phyloP scores from a whole-genome alignment of 2,329 filamentous ascomycete genomes.

The Hypoxylon sp. region DNA sequence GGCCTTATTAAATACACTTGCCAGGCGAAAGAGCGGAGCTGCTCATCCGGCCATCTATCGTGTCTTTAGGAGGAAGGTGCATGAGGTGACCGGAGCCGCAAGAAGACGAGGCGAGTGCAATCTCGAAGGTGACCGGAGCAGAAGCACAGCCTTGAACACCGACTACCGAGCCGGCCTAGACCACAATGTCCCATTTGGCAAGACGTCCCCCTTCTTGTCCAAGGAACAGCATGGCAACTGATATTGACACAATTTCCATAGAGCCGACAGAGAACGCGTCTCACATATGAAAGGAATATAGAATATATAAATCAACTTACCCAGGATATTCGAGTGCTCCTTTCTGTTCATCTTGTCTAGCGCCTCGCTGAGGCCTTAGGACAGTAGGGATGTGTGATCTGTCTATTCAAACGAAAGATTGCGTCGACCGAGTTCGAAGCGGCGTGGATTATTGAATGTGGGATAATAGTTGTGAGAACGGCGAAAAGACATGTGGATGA shows the following conservation, averaged over 20 bases:
- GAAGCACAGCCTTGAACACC: background rate
- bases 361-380: background rate
- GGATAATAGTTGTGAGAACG: background rate
- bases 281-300: background rate
- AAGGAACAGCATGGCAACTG: background rate
- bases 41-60: background rate
- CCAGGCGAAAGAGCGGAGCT: background rate
- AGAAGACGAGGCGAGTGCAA: background rate
- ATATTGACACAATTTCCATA: background rate
- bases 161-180: background rate
- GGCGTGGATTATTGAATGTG: background rate
- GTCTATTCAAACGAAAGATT: background rate
- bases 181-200: background rate
- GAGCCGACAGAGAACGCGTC: background rate
- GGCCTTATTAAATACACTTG: background rate
- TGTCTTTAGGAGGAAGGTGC: background rate
- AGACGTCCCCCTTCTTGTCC: background rate
- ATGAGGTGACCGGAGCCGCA: background rate
- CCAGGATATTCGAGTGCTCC: constrained; percentile 50
- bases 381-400: background rate
- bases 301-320: constrained; percentile 43
- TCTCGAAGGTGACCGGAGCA: background rate
- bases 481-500: background rate
- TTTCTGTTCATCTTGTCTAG: constrained; percentile 49
- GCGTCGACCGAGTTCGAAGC: background rate